These are phyloP conservation scores for Phytophthora kernoviae DNA, from an alignment of 352 stramenopile genomes.

Conservation along the genomic window DNA sequence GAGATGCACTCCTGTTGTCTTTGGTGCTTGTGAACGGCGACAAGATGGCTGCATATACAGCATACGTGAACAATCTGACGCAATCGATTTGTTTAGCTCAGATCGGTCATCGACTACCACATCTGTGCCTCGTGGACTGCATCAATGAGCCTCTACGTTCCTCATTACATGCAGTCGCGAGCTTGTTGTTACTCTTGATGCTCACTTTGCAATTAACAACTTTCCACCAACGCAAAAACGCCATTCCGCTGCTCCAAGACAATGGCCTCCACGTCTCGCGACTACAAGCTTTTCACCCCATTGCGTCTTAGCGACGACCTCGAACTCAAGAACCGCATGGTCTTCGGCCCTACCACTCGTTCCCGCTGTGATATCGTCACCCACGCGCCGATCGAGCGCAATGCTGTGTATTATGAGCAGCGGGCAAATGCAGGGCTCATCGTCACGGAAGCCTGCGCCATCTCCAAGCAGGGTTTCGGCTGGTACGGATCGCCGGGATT, in stretches of 20 bases:
- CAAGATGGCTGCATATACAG: too few species aligned
- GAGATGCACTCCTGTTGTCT: too few species aligned
- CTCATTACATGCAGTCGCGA: not conserved
- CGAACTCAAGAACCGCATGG: constrained; percentile 46
- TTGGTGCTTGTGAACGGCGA: too few species aligned
- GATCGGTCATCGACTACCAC: too few species aligned
- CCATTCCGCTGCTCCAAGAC: not conserved
- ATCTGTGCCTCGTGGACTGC: too few species aligned
- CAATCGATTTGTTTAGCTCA: not conserved
- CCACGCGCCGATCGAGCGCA: constrained; percentile 25
- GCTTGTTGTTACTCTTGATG: not conserved
- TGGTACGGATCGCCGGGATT: constrained; percentile 45
- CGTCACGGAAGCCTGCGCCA: constrained; percentile 45
- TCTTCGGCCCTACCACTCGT: constrained; percentile 43
- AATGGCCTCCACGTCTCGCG: constrained; percentile 20
- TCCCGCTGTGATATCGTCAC: constrained; percentile 21
- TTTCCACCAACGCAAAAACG: constrained; percentile 6
- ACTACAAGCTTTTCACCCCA: constrained; percentile 39
- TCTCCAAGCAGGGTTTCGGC: constrained; percentile 32
- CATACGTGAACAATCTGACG: not conserved
- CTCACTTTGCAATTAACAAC: constrained; percentile 17
- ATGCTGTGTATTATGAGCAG: constrained; percentile 48
- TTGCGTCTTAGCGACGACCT: constrained; percentile 23
- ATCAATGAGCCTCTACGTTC: not conserved
- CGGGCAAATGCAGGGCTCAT: constrained; percentile 45